phyloP scores from a whole-genome alignment of 2,329 filamentous ascomycete genomes.

The Ampelomyces quisqualis region DNA sequence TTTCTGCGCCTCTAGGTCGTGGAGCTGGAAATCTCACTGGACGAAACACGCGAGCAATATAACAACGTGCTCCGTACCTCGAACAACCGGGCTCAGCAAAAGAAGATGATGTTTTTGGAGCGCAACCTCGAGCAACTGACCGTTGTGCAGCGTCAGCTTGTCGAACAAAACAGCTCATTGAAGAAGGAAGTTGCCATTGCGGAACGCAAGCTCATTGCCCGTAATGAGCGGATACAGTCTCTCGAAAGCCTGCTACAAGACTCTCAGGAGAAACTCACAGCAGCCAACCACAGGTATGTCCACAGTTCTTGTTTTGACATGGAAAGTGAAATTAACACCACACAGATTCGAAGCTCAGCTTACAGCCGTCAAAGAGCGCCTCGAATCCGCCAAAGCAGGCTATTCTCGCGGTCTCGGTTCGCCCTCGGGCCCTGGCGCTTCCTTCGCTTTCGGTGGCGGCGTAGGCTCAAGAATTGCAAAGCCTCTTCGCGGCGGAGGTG shows the following conservation, averaged over 20 bases:
- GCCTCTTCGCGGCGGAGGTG: slow-evolving; percentile 60
- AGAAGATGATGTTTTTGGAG: slow-evolving; percentile 99
- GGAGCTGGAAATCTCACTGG: slow-evolving; percentile 94
- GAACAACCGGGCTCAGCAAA: slow-evolving; percentile 98
- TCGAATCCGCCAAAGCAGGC: slow-evolving; percentile 91
- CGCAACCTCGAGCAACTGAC: slow-evolving; percentile 97
- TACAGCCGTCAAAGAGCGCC: slow-evolving; percentile 93
- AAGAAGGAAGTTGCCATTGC: slow-evolving; percentile 99
- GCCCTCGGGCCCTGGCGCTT: slow-evolving; percentile 54
- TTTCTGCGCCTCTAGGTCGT: slow-evolving; percentile 59
- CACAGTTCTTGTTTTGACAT: slow-evolving; percentile 5
- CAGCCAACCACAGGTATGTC: slow-evolving; percentile 92
- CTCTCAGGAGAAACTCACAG: slow-evolving; percentile 96
- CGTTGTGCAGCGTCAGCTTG: slow-evolving; percentile 93
- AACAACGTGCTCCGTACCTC: slow-evolving; percentile 96
- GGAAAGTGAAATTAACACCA: too few species aligned
- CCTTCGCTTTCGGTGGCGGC: slow-evolving; percentile 66
- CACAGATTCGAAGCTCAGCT: slow-evolving; percentile 93
- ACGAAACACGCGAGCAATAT: slow-evolving; percentile 97
- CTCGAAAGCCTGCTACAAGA: slow-evolving; percentile 90
- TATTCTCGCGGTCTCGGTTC: slow-evolving; percentile 79
- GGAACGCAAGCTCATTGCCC: slow-evolving; percentile 91
- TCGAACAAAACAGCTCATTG: slow-evolving; percentile 87
- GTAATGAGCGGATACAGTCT: slow-evolving; percentile 95
- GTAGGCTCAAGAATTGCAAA: slow-evolving; percentile 62